Conservation (phyloP, 139 green algal genomes). For the Auxenochlorella pyrenoidosa region DNA sequence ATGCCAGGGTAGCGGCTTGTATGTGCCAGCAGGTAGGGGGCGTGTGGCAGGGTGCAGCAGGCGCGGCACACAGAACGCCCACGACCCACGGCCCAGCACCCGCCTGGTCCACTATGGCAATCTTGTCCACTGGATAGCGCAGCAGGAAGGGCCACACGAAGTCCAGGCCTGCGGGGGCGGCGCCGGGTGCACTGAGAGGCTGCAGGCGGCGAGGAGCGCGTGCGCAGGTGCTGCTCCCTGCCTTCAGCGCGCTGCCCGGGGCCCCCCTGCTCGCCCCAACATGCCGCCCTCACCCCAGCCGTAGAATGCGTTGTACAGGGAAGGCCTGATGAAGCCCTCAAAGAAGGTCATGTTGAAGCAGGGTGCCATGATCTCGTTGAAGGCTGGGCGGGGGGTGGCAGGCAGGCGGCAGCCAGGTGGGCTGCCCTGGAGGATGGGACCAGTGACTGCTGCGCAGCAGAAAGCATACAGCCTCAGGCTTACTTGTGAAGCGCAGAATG, state of each 20-base stretch:
- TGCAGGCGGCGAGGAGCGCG: too few relatives aligned
- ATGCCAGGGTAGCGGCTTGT: too few relatives aligned
- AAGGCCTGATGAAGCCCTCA: conserved; percentile 21
- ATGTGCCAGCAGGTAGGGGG: too few relatives aligned
- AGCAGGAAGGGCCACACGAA: conserved; percentile 54
- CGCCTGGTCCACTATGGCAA: conserved; percentile 46
- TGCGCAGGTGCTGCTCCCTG: not conserved
- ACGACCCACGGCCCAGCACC: not conserved
- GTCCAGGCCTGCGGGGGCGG: conserved; percentile 33
- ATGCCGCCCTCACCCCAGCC: conserved; percentile 33
- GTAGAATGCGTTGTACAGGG: conserved; percentile 34
- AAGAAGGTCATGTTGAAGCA: conserved; percentile 46
- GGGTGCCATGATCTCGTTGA: conserved; percentile 46
- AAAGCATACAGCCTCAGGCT: too few relatives aligned
- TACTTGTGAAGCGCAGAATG: conserved; percentile 28
- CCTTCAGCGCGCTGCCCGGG: not conserved
- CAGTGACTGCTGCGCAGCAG: too few relatives aligned
- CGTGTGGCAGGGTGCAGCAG: too few relatives aligned
- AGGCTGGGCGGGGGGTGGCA: not conserved
- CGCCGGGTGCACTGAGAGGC: too few relatives aligned
- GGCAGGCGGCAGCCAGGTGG: not conserved
- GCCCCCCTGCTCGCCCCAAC: too few relatives aligned
- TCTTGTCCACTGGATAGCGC: conserved; percentile 38
- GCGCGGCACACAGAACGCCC: too few relatives aligned
- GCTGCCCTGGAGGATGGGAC: not conserved